Percentiles rank a stretch among this genome's conserved stretches.
These are phyloP conservation scores for Thymus quinquecostatus DNA, from an alignment of 257 asterid species.

Conservation along the genomic window DNA sequence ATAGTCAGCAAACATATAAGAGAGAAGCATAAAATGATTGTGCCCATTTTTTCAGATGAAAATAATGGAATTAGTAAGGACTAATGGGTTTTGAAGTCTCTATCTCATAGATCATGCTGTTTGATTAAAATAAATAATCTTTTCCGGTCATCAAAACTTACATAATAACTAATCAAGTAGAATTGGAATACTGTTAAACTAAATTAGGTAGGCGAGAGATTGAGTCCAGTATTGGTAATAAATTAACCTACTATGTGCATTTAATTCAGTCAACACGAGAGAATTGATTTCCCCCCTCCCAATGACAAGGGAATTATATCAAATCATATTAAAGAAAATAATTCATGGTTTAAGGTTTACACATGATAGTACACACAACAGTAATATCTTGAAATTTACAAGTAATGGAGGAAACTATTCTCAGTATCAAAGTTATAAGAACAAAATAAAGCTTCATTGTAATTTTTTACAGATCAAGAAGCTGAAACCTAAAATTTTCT, in stretches of 20 bases:
- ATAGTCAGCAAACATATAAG: too few relatives aligned
- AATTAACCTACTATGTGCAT: background rate
- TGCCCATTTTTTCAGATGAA: too few relatives aligned
- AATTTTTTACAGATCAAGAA: background rate
- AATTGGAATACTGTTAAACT: background rate
- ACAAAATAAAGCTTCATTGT: background rate
- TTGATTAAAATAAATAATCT: too few relatives aligned
- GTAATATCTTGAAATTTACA: background rate
- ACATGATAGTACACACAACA: background rate
- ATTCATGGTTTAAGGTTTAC: background rate
- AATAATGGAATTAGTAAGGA: too few relatives aligned
- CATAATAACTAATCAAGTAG: too few relatives aligned
- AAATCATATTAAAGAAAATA: background rate
- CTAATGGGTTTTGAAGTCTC: too few relatives aligned
- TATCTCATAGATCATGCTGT: too few relatives aligned
- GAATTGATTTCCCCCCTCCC: background rate
- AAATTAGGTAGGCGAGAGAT: background rate
- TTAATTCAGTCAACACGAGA: background rate
- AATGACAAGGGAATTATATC: background rate
- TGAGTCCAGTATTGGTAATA: background rate
- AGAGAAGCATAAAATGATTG: too few relatives aligned
- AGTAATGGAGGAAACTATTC: background rate
- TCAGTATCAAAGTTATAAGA: background rate
- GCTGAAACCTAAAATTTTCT: background rate
- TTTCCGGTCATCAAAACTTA: too few relatives aligned